A percentile compares a stretch with the other conserved stretches of the same genome.
phyloP scores from a whole-genome alignment of 805 yeast genomes.

The Starmerella tilneyi region DNA sequence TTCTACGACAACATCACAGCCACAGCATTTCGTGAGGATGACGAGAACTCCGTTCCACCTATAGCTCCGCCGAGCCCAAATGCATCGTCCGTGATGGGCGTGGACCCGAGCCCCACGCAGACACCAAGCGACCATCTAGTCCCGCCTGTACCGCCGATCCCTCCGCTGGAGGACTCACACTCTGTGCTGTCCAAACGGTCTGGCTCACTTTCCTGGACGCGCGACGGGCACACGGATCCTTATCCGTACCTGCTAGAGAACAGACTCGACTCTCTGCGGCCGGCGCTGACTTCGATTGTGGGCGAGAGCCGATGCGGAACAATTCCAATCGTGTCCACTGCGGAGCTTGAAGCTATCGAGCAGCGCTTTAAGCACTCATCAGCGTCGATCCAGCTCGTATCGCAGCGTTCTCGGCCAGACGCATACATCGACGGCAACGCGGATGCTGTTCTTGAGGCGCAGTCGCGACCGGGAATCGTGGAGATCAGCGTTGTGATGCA shows the following conservation, averaged over 20 bases:
- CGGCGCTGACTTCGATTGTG: conserved; percentile 18
- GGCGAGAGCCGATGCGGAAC: conserved; percentile 5
- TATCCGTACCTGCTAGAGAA: conserved; percentile 32
- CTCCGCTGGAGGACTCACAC: conserved; percentile 9
- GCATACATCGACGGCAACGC: conserved; percentile 25
- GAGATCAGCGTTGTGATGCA: conserved; percentile 34
- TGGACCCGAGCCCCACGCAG: conserved; percentile 1
- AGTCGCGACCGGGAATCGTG: conserved; percentile 33
- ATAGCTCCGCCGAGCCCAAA: conserved; percentile 6
- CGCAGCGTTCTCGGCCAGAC: conserved; percentile 33
- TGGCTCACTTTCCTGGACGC: conserved; percentile 18
- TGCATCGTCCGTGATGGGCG: neutral
- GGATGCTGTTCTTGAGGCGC: conserved; percentile 21
- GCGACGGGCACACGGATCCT: conserved; percentile 28
- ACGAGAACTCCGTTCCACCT: conserved; percentile 27
- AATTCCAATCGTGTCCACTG: neutral
- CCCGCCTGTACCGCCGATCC: neutral
- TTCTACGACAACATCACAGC: conserved; percentile 58
- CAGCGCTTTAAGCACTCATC: conserved; percentile 2
- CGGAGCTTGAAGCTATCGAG: conserved; percentile 7
- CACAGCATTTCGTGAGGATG: conserved; percentile 44
- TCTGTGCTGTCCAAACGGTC: conserved; percentile 15
- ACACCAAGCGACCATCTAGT: neutral
- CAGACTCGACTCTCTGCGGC: conserved; percentile 31
- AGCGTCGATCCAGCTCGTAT: conserved; percentile 30